These are phyloP conservation scores for Casuarina glauca DNA, from an alignment of 306 rosid species.

Conservation along the genomic window DNA sequence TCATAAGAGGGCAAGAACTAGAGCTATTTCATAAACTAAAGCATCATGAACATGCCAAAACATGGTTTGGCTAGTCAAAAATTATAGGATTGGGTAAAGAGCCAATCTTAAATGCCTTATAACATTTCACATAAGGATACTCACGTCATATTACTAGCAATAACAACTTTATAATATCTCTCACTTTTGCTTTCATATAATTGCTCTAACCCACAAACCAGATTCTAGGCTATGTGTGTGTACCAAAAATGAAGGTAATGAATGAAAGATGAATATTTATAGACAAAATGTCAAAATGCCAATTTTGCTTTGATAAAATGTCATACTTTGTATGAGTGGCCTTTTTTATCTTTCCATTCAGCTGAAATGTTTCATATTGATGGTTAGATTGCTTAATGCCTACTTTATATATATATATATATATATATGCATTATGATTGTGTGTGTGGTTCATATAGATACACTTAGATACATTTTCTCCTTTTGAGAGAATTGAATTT, in stretches of 20 bases:
- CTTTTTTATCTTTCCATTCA: no score
- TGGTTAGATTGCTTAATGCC: no score
- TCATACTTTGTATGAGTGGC: no score
- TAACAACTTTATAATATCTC: conserved; percentile 40
- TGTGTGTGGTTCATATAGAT: no score
- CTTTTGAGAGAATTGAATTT: no score
- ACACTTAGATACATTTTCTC: no score
- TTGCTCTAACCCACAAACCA: conserved; percentile 94
- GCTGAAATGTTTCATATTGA: no score
- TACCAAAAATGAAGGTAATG: conserved; percentile 37
- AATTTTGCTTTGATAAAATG: no score
- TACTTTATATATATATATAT: no score
- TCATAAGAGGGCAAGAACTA: not conserved
- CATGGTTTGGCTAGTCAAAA: not conserved
- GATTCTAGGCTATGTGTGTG: conserved; percentile 96
- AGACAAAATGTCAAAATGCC: no score
- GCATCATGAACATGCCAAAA: not conserved
- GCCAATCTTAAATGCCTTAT: not conserved
- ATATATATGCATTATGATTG: no score
- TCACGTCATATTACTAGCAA: conserved; percentile 97
- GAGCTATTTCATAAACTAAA: not conserved
- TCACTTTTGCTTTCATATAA: conserved; percentile 93
- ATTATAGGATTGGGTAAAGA: not conserved
- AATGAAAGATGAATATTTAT: no score
- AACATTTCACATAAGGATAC: conserved; percentile 16